Evolutionary conservation across 306 rosid genomes (phyloP).

Genomic region (Prosopis cineraria): DNA sequence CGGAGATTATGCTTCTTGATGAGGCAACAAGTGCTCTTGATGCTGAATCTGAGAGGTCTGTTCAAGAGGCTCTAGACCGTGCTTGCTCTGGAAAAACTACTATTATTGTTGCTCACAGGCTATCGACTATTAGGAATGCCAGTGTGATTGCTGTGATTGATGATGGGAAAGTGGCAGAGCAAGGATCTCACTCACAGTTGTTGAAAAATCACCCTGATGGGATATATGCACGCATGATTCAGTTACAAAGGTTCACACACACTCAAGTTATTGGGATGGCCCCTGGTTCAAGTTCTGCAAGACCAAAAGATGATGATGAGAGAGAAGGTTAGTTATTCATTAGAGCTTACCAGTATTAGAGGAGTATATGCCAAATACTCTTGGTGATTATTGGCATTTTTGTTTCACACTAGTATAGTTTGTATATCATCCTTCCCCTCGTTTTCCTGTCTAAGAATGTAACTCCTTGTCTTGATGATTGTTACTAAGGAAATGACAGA

Average conservation of each 20-base stretch:
- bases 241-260: slow-evolving; percentile 78
- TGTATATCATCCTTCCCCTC: slow-evolving; percentile 54
- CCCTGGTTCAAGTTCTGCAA: slow-evolving; percentile 72
- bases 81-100: slow-evolving; percentile 89
- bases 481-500: slow-evolving; percentile 42
- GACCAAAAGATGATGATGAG: slow-evolving; percentile 69
- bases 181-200: slow-evolving; percentile 87
- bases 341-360: slow-evolving; percentile 27
- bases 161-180: slow-evolving; percentile 90
- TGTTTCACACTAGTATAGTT: slow-evolving; percentile 56
- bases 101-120: slow-evolving; percentile 80
- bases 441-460: slow-evolving; percentile 35
- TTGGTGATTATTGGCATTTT: slow-evolving; percentile 53
- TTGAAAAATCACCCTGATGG: slow-evolving; percentile 88
- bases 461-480: slow-evolving; percentile 44
- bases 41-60: slow-evolving; percentile 83
- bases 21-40: slow-evolving; percentile 98
- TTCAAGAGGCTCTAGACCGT: slow-evolving; percentile 85
- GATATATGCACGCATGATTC: slow-evolving; percentile 83
- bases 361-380: slow-evolving; percentile 53
- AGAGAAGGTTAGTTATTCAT: slow-evolving; percentile 52
- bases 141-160: slow-evolving; percentile 84
- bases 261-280: slow-evolving; percentile 72
- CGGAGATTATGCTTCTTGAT: slow-evolving; percentile 84
- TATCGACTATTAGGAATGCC: slow-evolving; percentile 81